Base-by-base conservation (phyloP, 2,329 filamentous ascomycete species). In the Ustilaginoidea virens region DNA sequence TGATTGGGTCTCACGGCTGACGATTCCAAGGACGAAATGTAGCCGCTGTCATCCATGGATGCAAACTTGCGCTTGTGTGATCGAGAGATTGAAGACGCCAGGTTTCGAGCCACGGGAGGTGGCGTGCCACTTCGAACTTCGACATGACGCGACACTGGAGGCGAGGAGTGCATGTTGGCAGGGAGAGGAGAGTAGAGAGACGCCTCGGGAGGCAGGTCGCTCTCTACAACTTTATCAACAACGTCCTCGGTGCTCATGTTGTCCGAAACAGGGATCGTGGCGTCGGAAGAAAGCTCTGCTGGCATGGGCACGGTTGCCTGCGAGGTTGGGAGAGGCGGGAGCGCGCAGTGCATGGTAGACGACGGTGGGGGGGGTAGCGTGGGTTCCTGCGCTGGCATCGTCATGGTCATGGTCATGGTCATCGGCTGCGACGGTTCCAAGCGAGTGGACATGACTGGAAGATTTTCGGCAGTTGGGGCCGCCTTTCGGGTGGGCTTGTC, bases 1-100 rank as follows among this genome's bases (percentile, higher is more conserved):
- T 71, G 68, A 37, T 75, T 73, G 27, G 79, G 74, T 34, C 87
- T 72, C 49, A 82, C 69, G 10, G 69, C 83, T 0, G 90, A 96
- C 3, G 90, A 96, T 42, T 94, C 86, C 12, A 96, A 66, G 0
- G 86, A 94, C 2, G 90, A 96, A 49, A 92, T 93, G 53, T 96
- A 98, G 23, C 90, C 90, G 48, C 87, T 96, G 53, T 98, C 90
- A 45, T 70, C 82, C 61, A 92, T 77, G 9, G 79, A 77, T 17
- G 70, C 69, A 43, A 80, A 72, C 51, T 83, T 87, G 39, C 80
- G 76, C 55, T 81, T 82, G 39, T 77, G 74, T 22, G 74, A 69
- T 29, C 72, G 73, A 28, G 62, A 58, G 24, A 66, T 66, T n/a
- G 80, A 80, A 13, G 75, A 75, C 22, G 65, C 58, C 21, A 65